A percentile compares a stretch with the other conserved stretches of the same genome.
phyloP scores from a whole-genome alignment of 2,329 filamentous ascomycete species.

The Cladophialophora bantiana region DNA sequence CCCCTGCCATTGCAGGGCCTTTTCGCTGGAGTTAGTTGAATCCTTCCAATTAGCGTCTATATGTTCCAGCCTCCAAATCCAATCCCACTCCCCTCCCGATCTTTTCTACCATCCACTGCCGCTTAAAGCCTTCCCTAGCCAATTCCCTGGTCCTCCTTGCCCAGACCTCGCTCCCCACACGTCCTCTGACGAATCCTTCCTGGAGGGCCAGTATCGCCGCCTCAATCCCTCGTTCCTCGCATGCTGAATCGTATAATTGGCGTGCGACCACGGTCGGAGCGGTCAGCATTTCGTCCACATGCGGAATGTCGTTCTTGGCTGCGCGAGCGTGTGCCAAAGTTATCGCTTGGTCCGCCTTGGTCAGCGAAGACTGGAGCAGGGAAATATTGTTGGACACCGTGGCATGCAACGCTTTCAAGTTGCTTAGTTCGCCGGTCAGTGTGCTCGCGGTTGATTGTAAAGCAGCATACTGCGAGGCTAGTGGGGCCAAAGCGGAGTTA shows the following conservation, averaged over 20 bases:
- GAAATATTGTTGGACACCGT: constrained; percentile 77
- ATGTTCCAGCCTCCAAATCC: constrained; percentile 38
- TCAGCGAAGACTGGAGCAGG: constrained; percentile 78
- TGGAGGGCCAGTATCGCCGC: constrained; percentile 78
- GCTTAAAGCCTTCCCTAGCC: constrained; percentile 57
- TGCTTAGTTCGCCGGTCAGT: constrained; percentile 75
- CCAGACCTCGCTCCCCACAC: constrained; percentile 56
- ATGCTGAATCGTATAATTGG: constrained; percentile 86
- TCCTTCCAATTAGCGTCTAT: constrained; percentile 1
- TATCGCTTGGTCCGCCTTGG: constrained; percentile 79
- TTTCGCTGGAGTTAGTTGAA: not conserved
- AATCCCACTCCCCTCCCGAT: constrained; percentile 56
- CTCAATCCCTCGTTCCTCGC: constrained; percentile 84
- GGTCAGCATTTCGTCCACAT: constrained; percentile 90
- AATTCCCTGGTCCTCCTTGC: constrained; percentile 55
- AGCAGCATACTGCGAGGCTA: constrained; percentile 79
- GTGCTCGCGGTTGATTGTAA: constrained; percentile 73
- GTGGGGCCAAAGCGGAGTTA: constrained; percentile 73
- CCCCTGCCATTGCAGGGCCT: no score
- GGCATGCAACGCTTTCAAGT: constrained; percentile 73
- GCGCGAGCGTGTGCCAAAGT: constrained; percentile 70
- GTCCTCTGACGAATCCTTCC: constrained; percentile 53
- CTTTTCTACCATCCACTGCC: constrained; percentile 55
- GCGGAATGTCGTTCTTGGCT: constrained; percentile 64
- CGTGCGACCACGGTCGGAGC: constrained; percentile 91